A percentile compares a stretch with the other conserved stretches of the same genome.
Conservation (phyloP, 352 stramenopile genomes). For the Globisporangium polare region DNA sequence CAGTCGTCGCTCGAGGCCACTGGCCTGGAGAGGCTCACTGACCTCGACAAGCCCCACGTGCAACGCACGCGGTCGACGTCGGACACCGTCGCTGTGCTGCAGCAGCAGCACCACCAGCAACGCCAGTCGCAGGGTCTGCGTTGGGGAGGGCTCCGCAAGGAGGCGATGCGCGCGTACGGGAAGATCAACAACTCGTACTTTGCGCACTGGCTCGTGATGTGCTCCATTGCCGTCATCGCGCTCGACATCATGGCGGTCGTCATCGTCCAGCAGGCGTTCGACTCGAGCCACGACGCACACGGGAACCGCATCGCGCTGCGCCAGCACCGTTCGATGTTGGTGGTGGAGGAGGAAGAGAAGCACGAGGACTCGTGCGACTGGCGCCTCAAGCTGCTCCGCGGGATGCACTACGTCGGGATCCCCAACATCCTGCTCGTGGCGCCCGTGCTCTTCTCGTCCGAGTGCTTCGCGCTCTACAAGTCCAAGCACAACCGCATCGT, state of each 20-base stretch:
- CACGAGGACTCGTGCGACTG: constrained; percentile 24
- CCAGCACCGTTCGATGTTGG: constrained; percentile 6
- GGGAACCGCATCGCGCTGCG: background rate
- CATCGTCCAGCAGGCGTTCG: constrained; percentile 30
- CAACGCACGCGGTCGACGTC: constrained; percentile 11
- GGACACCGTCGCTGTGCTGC: background rate
- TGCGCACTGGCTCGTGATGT: constrained; percentile 58
- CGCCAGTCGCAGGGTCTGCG: background rate
- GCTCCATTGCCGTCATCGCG: constrained; percentile 43
- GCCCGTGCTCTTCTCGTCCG: constrained; percentile 52
- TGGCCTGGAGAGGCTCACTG: constrained; percentile 4
- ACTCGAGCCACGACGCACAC: constrained; percentile 15
- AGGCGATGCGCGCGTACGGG: constrained; percentile 22
- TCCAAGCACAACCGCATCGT: constrained; percentile 55
- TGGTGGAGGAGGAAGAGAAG: constrained; percentile 11
- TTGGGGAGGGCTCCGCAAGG: background rate
- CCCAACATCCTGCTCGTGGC: constrained; percentile 55
- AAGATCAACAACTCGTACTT: constrained; percentile 73
- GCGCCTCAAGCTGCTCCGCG: constrained; percentile 30
- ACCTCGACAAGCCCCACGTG: constrained; percentile 4
- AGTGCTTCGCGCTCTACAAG: constrained; percentile 46
- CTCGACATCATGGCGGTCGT: constrained; percentile 39
- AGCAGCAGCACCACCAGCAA: background rate
- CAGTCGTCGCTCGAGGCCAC: constrained; percentile 13
- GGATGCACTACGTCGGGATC: constrained; percentile 46